Evolutionary conservation across 176 grass and related monocot species (phyloP).

Genomic region (Metroxylon sagu): DNA sequence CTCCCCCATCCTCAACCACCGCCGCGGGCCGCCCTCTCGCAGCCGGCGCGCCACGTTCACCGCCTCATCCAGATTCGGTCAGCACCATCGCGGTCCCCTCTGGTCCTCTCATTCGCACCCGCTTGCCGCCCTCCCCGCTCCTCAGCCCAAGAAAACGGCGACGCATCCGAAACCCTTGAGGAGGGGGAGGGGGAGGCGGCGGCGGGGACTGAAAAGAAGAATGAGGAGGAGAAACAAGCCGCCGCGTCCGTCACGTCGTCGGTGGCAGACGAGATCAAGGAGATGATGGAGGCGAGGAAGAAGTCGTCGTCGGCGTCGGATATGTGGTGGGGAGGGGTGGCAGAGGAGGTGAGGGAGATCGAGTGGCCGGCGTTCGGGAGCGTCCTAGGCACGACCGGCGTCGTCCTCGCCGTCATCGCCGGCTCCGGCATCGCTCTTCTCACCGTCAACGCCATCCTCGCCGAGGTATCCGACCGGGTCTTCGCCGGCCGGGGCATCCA

Average conservation of each 20-base stretch:
- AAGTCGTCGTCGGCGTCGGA: constrained; percentile 27
- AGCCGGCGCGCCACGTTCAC: constrained; percentile 24
- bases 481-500: constrained; percentile 74
- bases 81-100: constrained; percentile 14
- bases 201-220: not conserved
- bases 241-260: constrained; percentile 2
- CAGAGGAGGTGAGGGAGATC: constrained; percentile 65
- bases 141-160: not conserved
- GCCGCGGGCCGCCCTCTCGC: constrained; percentile 38
- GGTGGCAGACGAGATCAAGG: constrained; percentile 79
- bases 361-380: constrained; percentile 77
- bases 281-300: constrained; percentile 56
- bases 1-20: not conserved
- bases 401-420: constrained; percentile 81
- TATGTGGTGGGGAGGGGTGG: constrained; percentile 38
- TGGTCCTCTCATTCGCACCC: constrained; percentile 3
- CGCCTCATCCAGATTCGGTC: not conserved
- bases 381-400: constrained; percentile 79
- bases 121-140: not conserved
- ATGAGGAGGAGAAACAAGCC: constrained; percentile 6
- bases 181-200: constrained; percentile 2
- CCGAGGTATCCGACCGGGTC: constrained; percentile 71
- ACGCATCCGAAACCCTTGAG: constrained; percentile 8
- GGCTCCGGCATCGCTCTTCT: constrained; percentile 71
- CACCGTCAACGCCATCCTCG: constrained; percentile 71